Conservation (phyloP, 345 rosid genomes). For the Sonneratia caseolaris region DNA sequence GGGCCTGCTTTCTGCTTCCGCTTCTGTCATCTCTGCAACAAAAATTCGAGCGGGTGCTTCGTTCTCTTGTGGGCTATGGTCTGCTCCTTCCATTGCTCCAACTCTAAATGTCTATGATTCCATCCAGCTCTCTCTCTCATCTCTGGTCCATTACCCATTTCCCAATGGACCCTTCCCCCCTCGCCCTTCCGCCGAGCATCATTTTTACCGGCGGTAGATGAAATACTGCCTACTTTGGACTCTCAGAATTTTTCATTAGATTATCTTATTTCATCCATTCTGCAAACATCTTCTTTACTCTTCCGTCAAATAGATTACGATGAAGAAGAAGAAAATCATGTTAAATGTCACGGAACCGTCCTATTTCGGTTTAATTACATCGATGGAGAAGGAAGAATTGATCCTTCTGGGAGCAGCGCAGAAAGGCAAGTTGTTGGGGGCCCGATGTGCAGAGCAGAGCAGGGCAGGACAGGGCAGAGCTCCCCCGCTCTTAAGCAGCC, state of each 20-base stretch:
- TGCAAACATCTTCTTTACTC: too few species aligned
- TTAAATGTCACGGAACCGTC: too few species aligned
- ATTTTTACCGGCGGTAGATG: background rate
- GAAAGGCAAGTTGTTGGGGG: background rate
- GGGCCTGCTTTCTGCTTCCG: background rate
- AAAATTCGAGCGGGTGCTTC: background rate
- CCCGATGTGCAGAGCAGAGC: background rate
- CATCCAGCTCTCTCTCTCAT: background rate
- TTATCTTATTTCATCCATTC: too few species aligned
- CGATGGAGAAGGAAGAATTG: background rate
- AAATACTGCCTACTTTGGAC: too few species aligned
- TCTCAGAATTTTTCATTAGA: too few species aligned
- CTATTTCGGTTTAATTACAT: background rate
- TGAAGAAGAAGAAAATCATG: background rate
- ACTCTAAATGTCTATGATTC: background rate
- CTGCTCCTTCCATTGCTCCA: background rate
- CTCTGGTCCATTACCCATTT: slow-evolving; percentile 5
- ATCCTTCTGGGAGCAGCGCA: background rate
- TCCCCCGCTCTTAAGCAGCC: background rate
- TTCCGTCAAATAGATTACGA: too few species aligned
- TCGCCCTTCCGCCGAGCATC: too few species aligned
- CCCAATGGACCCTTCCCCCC: background rate
- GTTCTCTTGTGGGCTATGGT: background rate
- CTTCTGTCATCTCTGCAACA: background rate
- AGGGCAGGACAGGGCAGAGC: background rate